Percentiles rank a stretch among this genome's conserved stretches.
Conservation (phyloP, 495 filamentous ascomycete genomes). For the Neurospora sp. region DNA sequence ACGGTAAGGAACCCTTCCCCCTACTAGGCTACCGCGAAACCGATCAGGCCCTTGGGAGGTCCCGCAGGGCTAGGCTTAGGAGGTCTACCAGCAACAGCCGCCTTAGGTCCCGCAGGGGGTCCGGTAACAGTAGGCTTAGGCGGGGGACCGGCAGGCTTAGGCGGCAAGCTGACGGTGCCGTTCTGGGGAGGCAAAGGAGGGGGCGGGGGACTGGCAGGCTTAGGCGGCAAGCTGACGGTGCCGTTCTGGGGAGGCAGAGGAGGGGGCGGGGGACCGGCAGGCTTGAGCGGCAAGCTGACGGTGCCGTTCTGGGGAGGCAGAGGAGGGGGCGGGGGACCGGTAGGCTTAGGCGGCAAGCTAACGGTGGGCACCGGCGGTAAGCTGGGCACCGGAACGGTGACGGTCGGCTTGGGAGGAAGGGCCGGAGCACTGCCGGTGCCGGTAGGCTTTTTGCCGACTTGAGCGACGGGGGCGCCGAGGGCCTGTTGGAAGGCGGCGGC, state of each 20-base stretch:
- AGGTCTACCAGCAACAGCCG: not conserved
- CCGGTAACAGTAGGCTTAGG: not conserved
- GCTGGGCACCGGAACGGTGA: not conserved
- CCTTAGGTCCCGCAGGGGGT: not conserved
- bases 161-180: not conserved
- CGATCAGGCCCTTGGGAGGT: no score
- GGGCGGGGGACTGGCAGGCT: no score
- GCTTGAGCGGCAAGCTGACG: no score
- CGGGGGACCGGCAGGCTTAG: not conserved
- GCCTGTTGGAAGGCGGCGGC: constrained; percentile 10
- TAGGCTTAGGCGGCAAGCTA: not conserved
- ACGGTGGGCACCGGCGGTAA: no score
- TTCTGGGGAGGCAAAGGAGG: no score
- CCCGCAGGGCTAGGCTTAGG: not conserved
- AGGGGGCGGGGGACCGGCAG: no score
- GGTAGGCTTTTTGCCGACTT: not conserved
- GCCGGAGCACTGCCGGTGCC: not conserved
- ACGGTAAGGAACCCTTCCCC: no score
- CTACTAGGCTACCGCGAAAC: no score
- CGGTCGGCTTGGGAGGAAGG: not conserved
- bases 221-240: no score
- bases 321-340: no score
- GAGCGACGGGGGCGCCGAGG: constrained; percentile 6
- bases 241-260: no score
- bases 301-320: no score